Conservation (phyloP, 169 alveolate species). For the Cryptosporidium bovis region DNA sequence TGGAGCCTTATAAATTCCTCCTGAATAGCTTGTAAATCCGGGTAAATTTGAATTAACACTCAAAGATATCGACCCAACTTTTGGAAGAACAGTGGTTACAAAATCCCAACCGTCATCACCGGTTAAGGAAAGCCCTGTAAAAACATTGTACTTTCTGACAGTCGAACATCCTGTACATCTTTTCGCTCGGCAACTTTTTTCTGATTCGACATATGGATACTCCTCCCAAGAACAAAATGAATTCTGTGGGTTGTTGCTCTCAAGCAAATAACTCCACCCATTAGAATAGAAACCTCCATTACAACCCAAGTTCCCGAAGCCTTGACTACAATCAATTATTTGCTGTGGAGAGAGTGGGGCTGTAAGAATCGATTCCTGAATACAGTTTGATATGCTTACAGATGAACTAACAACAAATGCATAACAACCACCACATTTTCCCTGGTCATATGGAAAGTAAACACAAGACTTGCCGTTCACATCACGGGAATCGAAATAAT, state of each 20-base stretch:
- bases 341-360: conserved; percentile 64
- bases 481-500: conserved; percentile 23
- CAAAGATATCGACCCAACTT: conserved; percentile 44
- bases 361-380: conserved; percentile 17
- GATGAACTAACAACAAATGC: conserved; percentile 60
- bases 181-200: conserved; percentile 3
- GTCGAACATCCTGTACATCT: conserved; percentile 32
- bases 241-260: conserved; percentile 20
- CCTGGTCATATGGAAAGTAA: conserved; percentile 61
- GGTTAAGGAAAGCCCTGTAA: conserved; percentile 27
- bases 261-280: conserved; percentile 58
- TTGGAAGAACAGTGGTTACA: conserved; percentile 43
- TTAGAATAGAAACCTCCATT: conserved; percentile 73
- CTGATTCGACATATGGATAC: conserved; percentile 42
- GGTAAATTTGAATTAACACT: conserved; percentile 68
- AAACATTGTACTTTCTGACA: conserved; percentile 22
- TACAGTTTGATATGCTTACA: conserved; percentile 41
- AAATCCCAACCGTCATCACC: conserved; percentile 72
- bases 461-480: conserved; percentile 50
- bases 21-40: conserved; percentile 60
- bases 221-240: conserved; percentile 62
- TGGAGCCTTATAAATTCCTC: conserved; percentile 66
- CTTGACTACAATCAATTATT: conserved; percentile 57
- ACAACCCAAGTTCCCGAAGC: conserved; percentile 57
- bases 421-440: conserved; percentile 63